Evolutionary conservation across 1,284 basidiomycete genomes (phyloP).

Genomic region (Marasmius oreades): DNA sequence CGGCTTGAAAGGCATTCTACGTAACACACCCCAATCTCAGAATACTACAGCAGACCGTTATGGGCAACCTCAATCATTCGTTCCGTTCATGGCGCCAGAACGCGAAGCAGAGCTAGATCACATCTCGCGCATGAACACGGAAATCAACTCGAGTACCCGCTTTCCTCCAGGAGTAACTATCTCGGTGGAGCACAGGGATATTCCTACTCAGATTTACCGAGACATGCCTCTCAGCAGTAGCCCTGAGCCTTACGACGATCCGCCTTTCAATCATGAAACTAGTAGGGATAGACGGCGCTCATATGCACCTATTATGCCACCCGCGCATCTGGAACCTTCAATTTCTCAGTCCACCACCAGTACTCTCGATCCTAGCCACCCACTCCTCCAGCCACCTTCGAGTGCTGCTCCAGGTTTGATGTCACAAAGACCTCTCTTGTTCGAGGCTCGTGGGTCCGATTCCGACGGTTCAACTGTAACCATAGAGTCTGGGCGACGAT

Average conservation of each 20-base stretch:
- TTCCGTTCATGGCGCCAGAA: not conserved
- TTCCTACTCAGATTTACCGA: not conserved
- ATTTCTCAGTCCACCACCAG: constrained; percentile 1
- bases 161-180: not conserved
- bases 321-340: not conserved
- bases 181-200: not conserved
- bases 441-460: not conserved
- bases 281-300: not conserved
- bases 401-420: not conserved
- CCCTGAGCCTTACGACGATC: not conserved
- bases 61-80: not conserved
- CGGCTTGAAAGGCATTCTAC: constrained; percentile 22
- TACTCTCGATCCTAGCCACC: constrained; percentile 1
- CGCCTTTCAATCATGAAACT: not conserved
- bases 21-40: constrained; percentile 10
- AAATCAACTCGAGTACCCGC: constrained; percentile 7
- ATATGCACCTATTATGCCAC: not conserved
- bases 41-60: not conserved
- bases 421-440: not conserved
- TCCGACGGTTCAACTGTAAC: not conserved
- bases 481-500: not conserved
- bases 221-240: constrained; percentile 4
- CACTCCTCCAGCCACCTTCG: not conserved
- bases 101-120: constrained; percentile 10
- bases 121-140: constrained; percentile 9